These are phyloP conservation scores for Biancaea sappan DNA, from an alignment of 306 rosid species.

Conservation along the genomic window DNA sequence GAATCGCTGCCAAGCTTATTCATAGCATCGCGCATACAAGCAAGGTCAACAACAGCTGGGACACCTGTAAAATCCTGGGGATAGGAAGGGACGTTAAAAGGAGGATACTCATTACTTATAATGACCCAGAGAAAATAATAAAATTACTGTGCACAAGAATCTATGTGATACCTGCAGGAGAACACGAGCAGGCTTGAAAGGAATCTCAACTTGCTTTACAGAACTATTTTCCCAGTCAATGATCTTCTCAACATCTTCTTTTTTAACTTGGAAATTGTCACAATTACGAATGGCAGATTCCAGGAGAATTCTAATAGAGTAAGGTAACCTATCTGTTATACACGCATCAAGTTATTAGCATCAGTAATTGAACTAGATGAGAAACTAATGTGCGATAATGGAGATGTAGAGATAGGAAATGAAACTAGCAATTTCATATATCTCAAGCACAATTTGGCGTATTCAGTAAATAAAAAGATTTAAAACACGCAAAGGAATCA, in stretches of 20 bases:
- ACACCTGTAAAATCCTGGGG: constrained; percentile 96
- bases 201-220: constrained; percentile 92
- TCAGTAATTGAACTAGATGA: constrained; percentile 12
- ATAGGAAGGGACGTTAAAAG: constrained; percentile 17
- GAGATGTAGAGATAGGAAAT: background rate
- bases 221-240: constrained; percentile 85
- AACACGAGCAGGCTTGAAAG: constrained; percentile 99
- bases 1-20: constrained; percentile 95
- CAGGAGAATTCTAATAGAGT: constrained; percentile 84
- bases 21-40: constrained; percentile 99
- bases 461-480: background rate
- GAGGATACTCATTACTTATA: background rate
- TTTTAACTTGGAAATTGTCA: constrained; percentile 91
- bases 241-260: constrained; percentile 95
- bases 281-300: constrained; percentile 97
- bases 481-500: background rate
- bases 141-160: background rate
- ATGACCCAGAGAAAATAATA: constrained; percentile 4
- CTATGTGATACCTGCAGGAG: constrained; percentile 80
- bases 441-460: constrained; percentile 14
- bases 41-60: constrained; percentile 97
- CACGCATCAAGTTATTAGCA: constrained; percentile 19
- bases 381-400: constrained; percentile 3
- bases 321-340: constrained; percentile 79
- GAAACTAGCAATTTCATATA: background rate